phyloP scores from a whole-genome alignment of 768 basidiomycete species.

The Lyophyllum semitale region DNA sequence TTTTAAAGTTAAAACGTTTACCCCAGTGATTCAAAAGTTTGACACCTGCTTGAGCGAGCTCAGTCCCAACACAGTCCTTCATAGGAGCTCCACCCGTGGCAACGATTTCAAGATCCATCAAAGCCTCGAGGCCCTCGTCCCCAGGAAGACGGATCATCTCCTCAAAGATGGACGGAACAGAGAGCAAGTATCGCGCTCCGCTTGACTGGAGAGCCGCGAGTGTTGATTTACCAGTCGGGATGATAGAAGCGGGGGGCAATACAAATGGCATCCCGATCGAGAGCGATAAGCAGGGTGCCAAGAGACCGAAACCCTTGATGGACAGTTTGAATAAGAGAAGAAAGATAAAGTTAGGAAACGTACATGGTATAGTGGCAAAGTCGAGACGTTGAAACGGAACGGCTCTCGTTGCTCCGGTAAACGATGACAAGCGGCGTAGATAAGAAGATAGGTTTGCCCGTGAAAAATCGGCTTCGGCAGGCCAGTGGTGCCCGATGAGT shows the following conservation, averaged over 20 bases:
- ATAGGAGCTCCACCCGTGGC: conserved; percentile 41
- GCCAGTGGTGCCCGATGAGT: conserved; percentile 54
- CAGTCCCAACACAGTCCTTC: conserved; percentile 33
- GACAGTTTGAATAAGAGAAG: not conserved
- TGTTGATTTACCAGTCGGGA: conserved; percentile 36
- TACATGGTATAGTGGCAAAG: conserved; percentile 41
- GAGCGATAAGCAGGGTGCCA: conserved; percentile 35
- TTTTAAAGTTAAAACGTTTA: conserved; percentile 12
- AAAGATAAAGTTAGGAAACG: conserved; percentile 7
- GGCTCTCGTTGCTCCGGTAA: conserved; percentile 30
- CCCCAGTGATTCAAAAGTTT: conserved; percentile 44
- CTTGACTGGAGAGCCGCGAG: conserved; percentile 23
- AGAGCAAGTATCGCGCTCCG: conserved; percentile 33
- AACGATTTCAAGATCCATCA: conserved; percentile 33
- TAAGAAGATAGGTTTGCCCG: conserved; percentile 32
- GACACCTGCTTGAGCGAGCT: conserved; percentile 31
- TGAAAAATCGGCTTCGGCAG: conserved; percentile 48
- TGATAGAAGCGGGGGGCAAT: conserved; percentile 32
- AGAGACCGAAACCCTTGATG: conserved; percentile 37
- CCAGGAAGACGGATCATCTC: conserved; percentile 30
- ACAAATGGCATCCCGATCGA: conserved; percentile 40
- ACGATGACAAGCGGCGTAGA: conserved; percentile 36
- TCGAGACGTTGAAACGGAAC: conserved; percentile 35
- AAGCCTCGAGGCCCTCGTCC: conserved; percentile 26
- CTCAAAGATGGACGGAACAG: conserved; percentile 42